Base-by-base conservation (phyloP, 805 yeast species). In the Candida ficus region DNA sequence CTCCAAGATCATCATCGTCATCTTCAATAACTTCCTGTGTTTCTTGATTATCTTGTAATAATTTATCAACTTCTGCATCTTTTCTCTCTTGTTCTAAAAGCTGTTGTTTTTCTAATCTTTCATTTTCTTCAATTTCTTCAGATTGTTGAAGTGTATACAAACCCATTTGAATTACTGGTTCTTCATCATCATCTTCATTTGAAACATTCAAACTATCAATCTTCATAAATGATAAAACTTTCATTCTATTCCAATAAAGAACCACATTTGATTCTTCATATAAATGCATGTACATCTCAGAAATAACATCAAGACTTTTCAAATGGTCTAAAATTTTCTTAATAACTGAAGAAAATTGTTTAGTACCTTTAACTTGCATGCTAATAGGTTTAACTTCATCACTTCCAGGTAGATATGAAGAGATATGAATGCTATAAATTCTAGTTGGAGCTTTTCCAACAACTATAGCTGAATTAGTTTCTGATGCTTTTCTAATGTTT, bases 21-120 rank as follows among this genome's bases (percentile, higher is more conserved):
- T 37, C 56, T 16, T 16, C 58, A 26, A 63, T 54, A 7, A 13
- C 28, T 35, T 63, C 44, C 8, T 54, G 60, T 22, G 48, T 41
- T 3, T 48, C 49, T 14, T 36, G 30, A 7, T 11, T n/a, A 6
- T 46, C 37, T 42, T 23, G 22, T 29, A 35, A 43, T 44, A 41
- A 35, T 31, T 18, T 44, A 60, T 14, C 49, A 46, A 21, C 42
- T 6, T 55, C 65, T 12, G 54, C 60, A 56, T 35, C 49, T 50
- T 50, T 41, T 41, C 33, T 34, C 51, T 39, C 61, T 53, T 40
- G 63, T 50, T 54, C 29, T 34, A 35, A 16, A 19, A 29, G 50
- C 3, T 47, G 50, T 32, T 54, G 46, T 31, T 50, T 48, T 29
- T 49, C 46, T 20, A 27, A 41, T n/a, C 12, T 32, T 22, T 32